Evolutionary conservation across 139 green algal genomes (phyloP).

Genomic region (Nannochloris sp.): DNA sequence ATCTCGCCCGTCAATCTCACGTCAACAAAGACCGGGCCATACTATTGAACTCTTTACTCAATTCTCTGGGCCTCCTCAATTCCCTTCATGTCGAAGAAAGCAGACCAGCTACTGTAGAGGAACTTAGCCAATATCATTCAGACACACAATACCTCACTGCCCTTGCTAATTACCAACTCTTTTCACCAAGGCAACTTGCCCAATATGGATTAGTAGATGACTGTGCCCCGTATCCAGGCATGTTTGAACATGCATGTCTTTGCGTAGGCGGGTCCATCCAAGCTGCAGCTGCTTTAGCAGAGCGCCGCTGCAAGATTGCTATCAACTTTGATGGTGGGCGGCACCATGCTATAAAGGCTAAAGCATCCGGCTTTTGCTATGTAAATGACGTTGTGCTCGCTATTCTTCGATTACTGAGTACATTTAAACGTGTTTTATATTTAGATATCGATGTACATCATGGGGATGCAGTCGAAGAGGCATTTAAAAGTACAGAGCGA

Average conservation of each 20-base stretch:
- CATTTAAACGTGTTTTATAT: constrained; percentile 29
- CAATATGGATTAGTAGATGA: constrained; percentile 13
- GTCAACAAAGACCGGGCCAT: constrained; percentile 16
- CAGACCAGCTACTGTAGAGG: background rate
- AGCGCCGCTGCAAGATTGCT: background rate
- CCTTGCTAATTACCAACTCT: background rate
- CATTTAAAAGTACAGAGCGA: constrained; percentile 12
- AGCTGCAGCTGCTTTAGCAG: constrained; percentile 6
- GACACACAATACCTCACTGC: constrained; percentile 6
- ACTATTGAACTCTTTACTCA: constrained; percentile 12
- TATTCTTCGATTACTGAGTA: constrained; percentile 20
- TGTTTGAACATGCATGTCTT: constrained; percentile 10
- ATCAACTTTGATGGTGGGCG: constrained; percentile 24
- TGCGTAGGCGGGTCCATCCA: constrained; percentile 7
- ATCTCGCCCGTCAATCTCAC: background rate
- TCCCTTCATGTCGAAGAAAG: background rate
- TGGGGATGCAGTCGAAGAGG: constrained; percentile 22
- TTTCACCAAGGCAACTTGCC: constrained; percentile 1
- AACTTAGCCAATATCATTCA: constrained; percentile 25
- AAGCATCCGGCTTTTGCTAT: no score
- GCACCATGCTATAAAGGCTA: constrained; percentile 33
- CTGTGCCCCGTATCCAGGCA: constrained; percentile 15
- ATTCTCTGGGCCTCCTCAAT: background rate
- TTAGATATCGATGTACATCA: constrained; percentile 37
- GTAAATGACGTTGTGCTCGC: constrained; percentile 35